Percentiles rank a stretch among this genome's conserved stretches.
phyloP scores from a whole-genome alignment of 768 basidiomycete species.

The Suillus alpinus region DNA sequence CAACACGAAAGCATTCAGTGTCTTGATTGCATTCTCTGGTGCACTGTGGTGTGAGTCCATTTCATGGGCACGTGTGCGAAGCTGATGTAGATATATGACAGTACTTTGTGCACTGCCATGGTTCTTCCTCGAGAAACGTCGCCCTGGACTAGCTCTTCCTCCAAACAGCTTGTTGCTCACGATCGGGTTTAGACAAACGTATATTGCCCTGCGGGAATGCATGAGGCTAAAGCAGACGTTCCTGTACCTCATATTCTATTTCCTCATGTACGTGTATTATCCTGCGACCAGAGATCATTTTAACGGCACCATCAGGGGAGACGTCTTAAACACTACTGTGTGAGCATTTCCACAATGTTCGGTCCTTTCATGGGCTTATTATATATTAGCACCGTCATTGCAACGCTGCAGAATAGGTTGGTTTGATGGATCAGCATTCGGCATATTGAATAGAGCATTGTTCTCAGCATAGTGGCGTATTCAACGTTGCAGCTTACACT shows the following conservation, averaged over 20 bases:
- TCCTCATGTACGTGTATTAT: slow-evolving; percentile 55
- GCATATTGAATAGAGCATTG: not conserved
- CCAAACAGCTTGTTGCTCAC: slow-evolving; percentile 53
- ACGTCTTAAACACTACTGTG: slow-evolving; percentile 75
- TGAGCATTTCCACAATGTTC: slow-evolving; percentile 28
- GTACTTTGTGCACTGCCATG: slow-evolving; percentile 70
- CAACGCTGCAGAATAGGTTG: slow-evolving; percentile 69
- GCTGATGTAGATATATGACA: slow-evolving; percentile 19
- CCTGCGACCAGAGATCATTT: not conserved
- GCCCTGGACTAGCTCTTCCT: slow-evolving; percentile 62
- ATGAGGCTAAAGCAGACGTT: slow-evolving; percentile 70
- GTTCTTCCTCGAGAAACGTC: slow-evolving; percentile 67
- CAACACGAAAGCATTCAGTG: slow-evolving; percentile 74
- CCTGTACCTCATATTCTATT: slow-evolving; percentile 71
- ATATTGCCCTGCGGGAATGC: slow-evolving; percentile 61
- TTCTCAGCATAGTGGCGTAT: slow-evolving; percentile 59
- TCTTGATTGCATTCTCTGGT: slow-evolving; percentile 75
- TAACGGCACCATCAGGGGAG: slow-evolving; percentile 46
- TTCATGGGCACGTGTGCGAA: not conserved
- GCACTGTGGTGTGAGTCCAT: slow-evolving; percentile 63
- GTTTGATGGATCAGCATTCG: not conserved
- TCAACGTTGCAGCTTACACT: slow-evolving; percentile 71
- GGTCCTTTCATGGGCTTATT: not conserved
- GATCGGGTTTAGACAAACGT: slow-evolving; percentile 67
- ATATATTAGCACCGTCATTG: slow-evolving; percentile 58